Base-by-base conservation (phyloP, 345 rosid genomes). In the Corchorus capsularis region DNA sequence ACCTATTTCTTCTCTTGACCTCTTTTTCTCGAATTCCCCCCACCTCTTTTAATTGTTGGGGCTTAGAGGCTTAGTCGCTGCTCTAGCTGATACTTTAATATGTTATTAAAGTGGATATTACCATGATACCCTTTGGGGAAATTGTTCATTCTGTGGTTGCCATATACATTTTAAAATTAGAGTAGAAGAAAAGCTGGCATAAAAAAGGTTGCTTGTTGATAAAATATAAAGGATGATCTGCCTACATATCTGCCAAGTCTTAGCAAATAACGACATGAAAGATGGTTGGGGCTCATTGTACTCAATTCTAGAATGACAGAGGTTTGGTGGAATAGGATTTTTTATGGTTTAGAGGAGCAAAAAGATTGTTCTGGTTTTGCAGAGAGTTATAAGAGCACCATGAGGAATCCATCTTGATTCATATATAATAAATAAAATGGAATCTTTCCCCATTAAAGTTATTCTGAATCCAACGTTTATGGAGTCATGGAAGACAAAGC, bases 221-320 rank as follows among this genome's bases (percentile, higher is more conserved):
- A 63, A 20, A 14, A 54, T 35, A 46, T n/a, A 67, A 46, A 6
- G 55, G 55, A 66, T 66, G 71, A 66, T 20, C 54, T 66, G 54
- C 55, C 8, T 20, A n/a, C 37, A 13, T 66, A n/a, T 66, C 13
- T 66, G 13, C 13, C 37, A 45, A 37, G 55, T 53, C 47, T 22
- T 67, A 46, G 71, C 20, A 67, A 45, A 67, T 20, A 46, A 67
- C 22, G 63, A 27, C 5, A 22, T 13, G 22, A 37, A 22, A 46
- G 55, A 46, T 67, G n/a, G 45, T 2, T 3, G 68, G 13, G 13
- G 39, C 35, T 67, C 39, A 6, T 7, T 47, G 5, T 19, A 11
- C 20, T 46, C 10, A 47, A 67, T 13, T 67, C 55, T 20, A 66
- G 55, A 35, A 37, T 63, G 12, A 63, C 14, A 16, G 7, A 12